Percentiles rank a stretch among this genome's conserved stretches.
phyloP scores from a whole-genome alignment of 2,329 filamentous ascomycete species.

The Epichloe amarillans region DNA sequence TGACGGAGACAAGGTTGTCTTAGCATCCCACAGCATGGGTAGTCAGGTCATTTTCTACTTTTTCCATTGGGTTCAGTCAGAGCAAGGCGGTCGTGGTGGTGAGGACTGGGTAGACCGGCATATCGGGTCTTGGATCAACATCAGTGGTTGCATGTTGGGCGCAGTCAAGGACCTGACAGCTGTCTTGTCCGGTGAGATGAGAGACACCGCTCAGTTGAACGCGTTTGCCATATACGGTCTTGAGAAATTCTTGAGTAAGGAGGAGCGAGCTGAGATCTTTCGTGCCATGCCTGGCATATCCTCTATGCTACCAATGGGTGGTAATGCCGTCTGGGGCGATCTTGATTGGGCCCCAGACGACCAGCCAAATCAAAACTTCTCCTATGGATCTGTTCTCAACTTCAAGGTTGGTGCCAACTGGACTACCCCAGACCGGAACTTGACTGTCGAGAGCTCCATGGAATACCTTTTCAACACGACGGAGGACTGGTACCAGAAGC shows the following conservation, averaged over 20 bases:
- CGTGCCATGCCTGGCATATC: slow-evolving; percentile 93
- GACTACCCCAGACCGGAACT: slow-evolving; percentile 54
- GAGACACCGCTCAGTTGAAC: slow-evolving; percentile 92
- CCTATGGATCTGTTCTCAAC: slow-evolving; percentile 71
- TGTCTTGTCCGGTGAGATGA: slow-evolving; percentile 92
- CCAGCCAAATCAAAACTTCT: slow-evolving; percentile 53
- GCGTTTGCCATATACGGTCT: slow-evolving; percentile 92
- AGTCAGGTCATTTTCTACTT: slow-evolving; percentile 86
- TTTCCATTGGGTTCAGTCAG: slow-evolving; percentile 67
- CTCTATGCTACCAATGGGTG: slow-evolving; percentile 91
- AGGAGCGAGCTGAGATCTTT: slow-evolving; percentile 87
- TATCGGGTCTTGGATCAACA: slow-evolving; percentile 94
- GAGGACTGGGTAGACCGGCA: slow-evolving; percentile 80
- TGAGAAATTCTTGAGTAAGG: slow-evolving; percentile 84
- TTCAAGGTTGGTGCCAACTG: slow-evolving; percentile 57
- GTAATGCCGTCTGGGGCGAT: slow-evolving; percentile 91
- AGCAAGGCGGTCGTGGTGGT: slow-evolving; percentile 68
- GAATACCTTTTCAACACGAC: slow-evolving; percentile 64
- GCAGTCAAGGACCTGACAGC: slow-evolving; percentile 84
- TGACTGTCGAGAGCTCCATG: slow-evolving; percentile 69
- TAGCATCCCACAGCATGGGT: slow-evolving; percentile 95
- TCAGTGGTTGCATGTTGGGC: slow-evolving; percentile 94
- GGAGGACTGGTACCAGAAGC: slow-evolving; percentile 73
- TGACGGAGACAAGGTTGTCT: slow-evolving; percentile 63
- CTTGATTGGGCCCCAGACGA: slow-evolving; percentile 81